Percentiles rank a stretch among this genome's conserved stretches.
Evolutionary conservation across 2,329 filamentous ascomycete genomes (phyloP).

Genomic region (Graphilbum fragrans): DNA sequence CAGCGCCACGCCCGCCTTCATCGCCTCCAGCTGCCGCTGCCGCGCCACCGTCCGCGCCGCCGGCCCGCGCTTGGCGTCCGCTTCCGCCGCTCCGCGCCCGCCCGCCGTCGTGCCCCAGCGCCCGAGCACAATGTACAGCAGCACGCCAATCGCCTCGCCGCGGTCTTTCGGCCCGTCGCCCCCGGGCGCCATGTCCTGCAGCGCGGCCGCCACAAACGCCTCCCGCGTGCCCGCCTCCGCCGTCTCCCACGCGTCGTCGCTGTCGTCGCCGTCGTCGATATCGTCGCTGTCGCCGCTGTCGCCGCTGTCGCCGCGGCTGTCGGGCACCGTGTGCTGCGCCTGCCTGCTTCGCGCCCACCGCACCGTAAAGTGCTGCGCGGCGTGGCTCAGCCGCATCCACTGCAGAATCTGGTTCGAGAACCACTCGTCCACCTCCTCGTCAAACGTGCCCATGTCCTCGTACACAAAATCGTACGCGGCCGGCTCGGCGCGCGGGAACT

Average conservation of each 20-base stretch:
- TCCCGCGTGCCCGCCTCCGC: conserved; percentile 42
- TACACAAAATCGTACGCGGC: conserved; percentile 79
- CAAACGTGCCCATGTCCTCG: conserved; percentile 58
- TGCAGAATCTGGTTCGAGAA: conserved; percentile 87
- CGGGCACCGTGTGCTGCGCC: no score
- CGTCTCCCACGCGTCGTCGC: conserved; percentile 48
- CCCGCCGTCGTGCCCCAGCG: conserved; percentile 59
- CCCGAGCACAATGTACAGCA: conserved; percentile 53
- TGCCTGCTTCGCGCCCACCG: conserved; percentile 52
- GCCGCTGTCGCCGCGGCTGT: conserved; percentile 11
- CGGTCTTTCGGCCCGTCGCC: conserved; percentile 25
- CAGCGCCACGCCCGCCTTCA: conserved; percentile 40
- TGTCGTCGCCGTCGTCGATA: conserved; percentile 14
- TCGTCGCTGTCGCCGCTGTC: conserved; percentile 19
- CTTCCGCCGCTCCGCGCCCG: conserved; percentile 15
- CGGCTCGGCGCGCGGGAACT: conserved; percentile 58
- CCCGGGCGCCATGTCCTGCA: conserved; percentile 29
- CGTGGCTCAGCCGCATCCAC: conserved; percentile 63
- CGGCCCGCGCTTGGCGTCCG: conserved; percentile 24
- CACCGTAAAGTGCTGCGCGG: conserved; percentile 65
- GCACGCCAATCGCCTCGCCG: conserved; percentile 40
- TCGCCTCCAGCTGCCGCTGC: conserved; percentile 43
- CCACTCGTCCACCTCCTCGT: conserved; percentile 94
- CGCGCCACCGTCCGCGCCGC: conserved; percentile 38
- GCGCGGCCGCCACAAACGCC: conserved; percentile 43